Evolutionary conservation across 352 stramenopile genomes (phyloP).

Genomic region (Phytophthora pinifolia): DNA sequence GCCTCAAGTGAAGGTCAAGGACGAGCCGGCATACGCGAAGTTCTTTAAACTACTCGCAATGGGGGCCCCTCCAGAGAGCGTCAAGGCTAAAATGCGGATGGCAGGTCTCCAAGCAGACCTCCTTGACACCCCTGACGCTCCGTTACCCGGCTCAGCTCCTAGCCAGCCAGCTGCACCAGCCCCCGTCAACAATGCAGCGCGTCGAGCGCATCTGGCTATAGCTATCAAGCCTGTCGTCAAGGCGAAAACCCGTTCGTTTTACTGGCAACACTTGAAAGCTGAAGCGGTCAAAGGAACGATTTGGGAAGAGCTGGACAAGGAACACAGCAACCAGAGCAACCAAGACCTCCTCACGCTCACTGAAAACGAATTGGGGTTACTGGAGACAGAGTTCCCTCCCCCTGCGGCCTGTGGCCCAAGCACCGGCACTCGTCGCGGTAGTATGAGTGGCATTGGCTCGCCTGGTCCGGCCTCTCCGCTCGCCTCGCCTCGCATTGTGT

Average conservation of each 20-base stretch:
- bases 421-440: constrained; percentile 41
- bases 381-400: constrained; percentile 69
- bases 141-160: constrained; percentile 25
- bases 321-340: constrained; percentile 57
- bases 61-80: constrained; percentile 50
- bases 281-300: constrained; percentile 72
- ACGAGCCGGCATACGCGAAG: constrained; percentile 65
- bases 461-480: constrained; percentile 48
- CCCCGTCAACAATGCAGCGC: constrained; percentile 17
- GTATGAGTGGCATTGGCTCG: constrained; percentile 40
- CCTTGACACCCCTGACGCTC: constrained; percentile 59
- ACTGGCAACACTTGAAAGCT: constrained; percentile 71
- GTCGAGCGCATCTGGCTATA: constrained; percentile 54
- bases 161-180: constrained; percentile 9
- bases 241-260: constrained; percentile 64
- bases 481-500: constrained; percentile 61
- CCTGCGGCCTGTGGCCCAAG: constrained; percentile 41
- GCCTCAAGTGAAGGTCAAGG: constrained; percentile 50
- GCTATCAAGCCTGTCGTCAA: constrained; percentile 66
- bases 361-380: constrained; percentile 45
- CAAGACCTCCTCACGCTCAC: constrained; percentile 44
- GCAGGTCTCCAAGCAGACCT: constrained; percentile 54
- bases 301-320: constrained; percentile 74
- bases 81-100: constrained; percentile 75
- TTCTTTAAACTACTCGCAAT: constrained; percentile 77